Conservation (phyloP, 148 eudicot genomes). For the Chenopodium suecicum region DNA sequence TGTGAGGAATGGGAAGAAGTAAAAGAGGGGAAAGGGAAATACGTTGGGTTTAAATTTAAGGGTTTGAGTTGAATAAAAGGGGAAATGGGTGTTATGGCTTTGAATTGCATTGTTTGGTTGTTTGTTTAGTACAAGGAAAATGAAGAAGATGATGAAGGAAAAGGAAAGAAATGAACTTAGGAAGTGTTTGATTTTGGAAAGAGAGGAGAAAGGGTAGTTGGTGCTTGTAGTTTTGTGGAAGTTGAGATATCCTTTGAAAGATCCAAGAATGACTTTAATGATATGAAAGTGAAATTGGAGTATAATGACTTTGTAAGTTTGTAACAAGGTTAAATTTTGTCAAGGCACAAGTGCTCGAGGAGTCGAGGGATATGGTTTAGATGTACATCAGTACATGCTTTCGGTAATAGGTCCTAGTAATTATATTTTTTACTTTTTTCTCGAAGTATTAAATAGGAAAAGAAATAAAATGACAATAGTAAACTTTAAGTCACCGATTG, state of each 20-base stretch:
- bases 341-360: no score
- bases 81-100: constrained; percentile 5
- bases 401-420: no score
- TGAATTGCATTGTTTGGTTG: constrained; percentile 24
- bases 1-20: constrained; percentile 2
- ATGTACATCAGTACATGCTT: no score
- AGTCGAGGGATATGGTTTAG: no score
- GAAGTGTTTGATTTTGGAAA: constrained; percentile 7
- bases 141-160: neutral
- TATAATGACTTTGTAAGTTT: no score
- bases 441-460: no score
- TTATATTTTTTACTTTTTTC: no score
- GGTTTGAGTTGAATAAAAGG: constrained; percentile 13
- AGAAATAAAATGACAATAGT: no score
- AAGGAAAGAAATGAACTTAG: neutral
- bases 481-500: no score
- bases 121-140: neutral
- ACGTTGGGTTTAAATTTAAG: neutral
- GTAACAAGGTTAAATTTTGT: no score
- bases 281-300: neutral
- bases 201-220: neutral
- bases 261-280: neutral
- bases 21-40: neutral
- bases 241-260: neutral
- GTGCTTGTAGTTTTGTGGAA: neutral